phyloP scores from a whole-genome alignment of 805 yeast species.

The Ogataea wickerhamii region DNA sequence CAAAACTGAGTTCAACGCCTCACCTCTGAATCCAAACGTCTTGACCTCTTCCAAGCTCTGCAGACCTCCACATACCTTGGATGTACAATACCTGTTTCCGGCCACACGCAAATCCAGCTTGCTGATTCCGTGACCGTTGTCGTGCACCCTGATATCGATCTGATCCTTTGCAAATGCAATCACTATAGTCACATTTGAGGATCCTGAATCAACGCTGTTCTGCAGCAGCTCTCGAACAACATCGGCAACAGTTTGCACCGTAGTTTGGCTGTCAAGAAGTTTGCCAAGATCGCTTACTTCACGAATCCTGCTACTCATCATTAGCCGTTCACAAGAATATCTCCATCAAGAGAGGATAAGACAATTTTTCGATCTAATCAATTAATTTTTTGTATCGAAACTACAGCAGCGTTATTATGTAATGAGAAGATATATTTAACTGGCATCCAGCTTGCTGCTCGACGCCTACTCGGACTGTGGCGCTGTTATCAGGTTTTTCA shows the following conservation, averaged over 20 bases:
- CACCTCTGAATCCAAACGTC: conserved; percentile 72
- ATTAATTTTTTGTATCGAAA: no score
- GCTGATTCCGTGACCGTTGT: conserved; percentile 70
- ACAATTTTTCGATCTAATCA: no score
- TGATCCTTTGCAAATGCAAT: conserved; percentile 26
- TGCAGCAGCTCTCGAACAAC: conserved; percentile 49
- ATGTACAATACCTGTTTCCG: conserved; percentile 51
- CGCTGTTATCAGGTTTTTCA: background rate
- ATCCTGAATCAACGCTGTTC: conserved; percentile 54
- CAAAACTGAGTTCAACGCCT: conserved; percentile 57
- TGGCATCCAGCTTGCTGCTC: no score
- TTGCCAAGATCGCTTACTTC: conserved; percentile 2
- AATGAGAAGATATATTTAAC: no score
- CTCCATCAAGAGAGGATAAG: no score
- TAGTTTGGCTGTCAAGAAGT: conserved; percentile 31
- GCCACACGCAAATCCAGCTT: conserved; percentile 43
- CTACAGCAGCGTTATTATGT: no score
- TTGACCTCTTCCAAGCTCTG: conserved; percentile 35
- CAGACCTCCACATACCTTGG: conserved; percentile 39
- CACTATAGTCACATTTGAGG: conserved; percentile 35
- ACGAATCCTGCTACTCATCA: conserved; percentile 5
- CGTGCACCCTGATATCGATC: conserved; percentile 42
- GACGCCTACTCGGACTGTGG: no score
- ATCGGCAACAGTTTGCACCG: conserved; percentile 35
- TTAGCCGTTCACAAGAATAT: no score